Percentiles rank a stretch among this genome's conserved stretches.
phyloP scores from a whole-genome alignment of 768 basidiomycete species.

The Lactarius vividus region DNA sequence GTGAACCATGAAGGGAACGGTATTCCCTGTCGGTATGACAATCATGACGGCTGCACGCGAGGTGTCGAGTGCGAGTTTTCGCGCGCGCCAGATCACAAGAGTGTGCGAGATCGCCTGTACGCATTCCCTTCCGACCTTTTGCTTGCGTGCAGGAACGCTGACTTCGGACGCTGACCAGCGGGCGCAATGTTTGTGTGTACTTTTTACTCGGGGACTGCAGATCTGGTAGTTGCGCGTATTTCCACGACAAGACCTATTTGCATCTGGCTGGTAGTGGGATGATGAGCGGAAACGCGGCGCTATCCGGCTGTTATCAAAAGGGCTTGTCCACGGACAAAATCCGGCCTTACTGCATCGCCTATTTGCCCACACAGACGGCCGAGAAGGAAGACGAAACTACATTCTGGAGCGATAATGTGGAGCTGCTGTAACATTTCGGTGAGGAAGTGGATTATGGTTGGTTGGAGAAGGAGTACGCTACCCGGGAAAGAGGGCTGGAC shows the following conservation, averaged over 20 bases:
- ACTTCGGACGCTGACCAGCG: conserved; percentile 37
- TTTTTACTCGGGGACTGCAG: conserved; percentile 40
- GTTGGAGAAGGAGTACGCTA: background rate
- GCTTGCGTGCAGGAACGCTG: background rate
- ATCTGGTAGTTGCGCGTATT: conserved; percentile 46
- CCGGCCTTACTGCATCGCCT: conserved; percentile 1
- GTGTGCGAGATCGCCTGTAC: conserved; percentile 53
- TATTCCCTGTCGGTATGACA: conserved; percentile 55
- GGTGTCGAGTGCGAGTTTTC: conserved; percentile 46
- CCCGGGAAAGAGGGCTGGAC: no score
- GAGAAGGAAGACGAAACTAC: background rate
- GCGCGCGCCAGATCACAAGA: conserved; percentile 56
- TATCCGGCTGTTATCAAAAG: background rate
- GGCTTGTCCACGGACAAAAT: background rate
- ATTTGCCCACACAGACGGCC: background rate
- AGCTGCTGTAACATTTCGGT: background rate
- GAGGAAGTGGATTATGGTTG: background rate
- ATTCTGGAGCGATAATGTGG: background rate
- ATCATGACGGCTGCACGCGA: conserved; percentile 49
- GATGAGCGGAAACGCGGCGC: background rate
- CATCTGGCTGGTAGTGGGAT: conserved; percentile 47
- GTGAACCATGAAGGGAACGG: conserved; percentile 50
- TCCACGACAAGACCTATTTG: conserved; percentile 47
- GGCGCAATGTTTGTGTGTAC: conserved; percentile 51
- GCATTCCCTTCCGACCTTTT: conserved; percentile 27